phyloP scores from a whole-genome alignment of 139 green algal species.

The Gonium pectorale region DNA sequence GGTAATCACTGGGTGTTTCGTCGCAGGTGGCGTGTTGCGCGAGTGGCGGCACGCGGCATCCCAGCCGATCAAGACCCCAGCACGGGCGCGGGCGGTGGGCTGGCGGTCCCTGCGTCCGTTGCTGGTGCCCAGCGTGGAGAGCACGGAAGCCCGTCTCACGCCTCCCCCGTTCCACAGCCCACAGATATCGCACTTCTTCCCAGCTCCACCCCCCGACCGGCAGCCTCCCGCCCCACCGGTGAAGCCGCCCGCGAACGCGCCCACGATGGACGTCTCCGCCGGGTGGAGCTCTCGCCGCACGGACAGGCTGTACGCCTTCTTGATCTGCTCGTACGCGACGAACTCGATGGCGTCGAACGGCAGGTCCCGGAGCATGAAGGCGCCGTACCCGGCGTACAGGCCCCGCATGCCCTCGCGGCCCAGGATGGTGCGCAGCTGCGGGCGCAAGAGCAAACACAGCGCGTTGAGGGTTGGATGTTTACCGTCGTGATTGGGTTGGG shows the following conservation, averaged over 20 bases:
- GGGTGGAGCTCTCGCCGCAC: conserved; percentile 72
- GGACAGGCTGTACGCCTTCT: conserved; percentile 45
- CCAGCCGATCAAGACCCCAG: no score
- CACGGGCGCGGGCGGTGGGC: no score
- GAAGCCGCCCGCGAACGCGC: conserved; percentile 83
- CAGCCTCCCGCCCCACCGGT: conserved; percentile 64
- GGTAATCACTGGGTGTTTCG: no score
- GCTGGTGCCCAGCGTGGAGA: no score
- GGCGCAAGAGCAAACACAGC: no score
- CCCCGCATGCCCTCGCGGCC: conserved; percentile 82
- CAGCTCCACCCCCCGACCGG: not conserved
- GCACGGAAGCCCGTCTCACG: no score
- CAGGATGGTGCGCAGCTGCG: conserved; percentile 80
- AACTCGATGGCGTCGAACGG: conserved; percentile 99
- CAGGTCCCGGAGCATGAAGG: conserved; percentile 98
- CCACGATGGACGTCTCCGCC: conserved; percentile 75
- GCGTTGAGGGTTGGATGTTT: no score
- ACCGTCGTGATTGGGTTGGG: no score
- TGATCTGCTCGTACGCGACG: conserved; percentile 88
- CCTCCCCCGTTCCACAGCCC: no score
- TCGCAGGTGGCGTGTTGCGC: no score
- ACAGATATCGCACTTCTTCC: not conserved
- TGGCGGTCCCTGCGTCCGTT: no score
- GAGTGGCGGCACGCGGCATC: no score
- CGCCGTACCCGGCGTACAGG: conserved; percentile 95